Conservation (phyloP, 2,329 filamentous ascomycete species). For the Ceratocystis cacaofunesta region DNA sequence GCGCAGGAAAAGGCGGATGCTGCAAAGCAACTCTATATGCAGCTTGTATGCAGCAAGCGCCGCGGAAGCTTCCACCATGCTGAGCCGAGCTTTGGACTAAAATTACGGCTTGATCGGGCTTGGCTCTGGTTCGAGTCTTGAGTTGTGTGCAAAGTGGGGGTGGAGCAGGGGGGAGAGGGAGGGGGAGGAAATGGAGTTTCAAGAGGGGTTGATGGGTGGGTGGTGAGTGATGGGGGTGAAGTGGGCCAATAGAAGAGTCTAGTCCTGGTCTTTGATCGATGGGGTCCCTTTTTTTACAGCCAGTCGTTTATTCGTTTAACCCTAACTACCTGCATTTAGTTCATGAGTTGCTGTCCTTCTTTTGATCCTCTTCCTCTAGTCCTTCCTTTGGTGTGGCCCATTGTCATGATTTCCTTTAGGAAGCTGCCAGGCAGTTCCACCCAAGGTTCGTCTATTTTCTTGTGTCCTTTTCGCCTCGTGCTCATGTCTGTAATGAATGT, state of each 20-base stretch:
- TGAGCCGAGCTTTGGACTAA: constrained; percentile 3
- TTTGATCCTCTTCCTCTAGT: not conserved
- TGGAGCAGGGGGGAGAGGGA: not conserved
- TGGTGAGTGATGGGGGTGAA: not conserved
- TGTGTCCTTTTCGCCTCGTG: not conserved
- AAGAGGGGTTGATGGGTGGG: not conserved
- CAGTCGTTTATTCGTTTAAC: too few species aligned
- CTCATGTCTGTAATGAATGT: too few species aligned
- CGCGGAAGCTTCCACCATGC: not conserved
- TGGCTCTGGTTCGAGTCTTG: not conserved
- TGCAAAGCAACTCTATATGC: not conserved
- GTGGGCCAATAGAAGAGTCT: not conserved
- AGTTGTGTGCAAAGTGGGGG: not conserved
- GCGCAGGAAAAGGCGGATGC: not conserved
- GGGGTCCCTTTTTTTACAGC: too few species aligned
- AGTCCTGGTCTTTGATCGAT: too few species aligned
- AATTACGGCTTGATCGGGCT: not conserved
- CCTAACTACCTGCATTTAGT: too few species aligned
- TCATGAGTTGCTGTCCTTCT: not conserved
- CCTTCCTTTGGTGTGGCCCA: not conserved
- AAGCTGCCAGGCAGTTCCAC: not conserved
- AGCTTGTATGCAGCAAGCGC: not conserved
- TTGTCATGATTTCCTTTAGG: not conserved
- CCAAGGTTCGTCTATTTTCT: not conserved
- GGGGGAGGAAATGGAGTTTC: not conserved